Evolutionary conservation across 169 alveolate genomes (phyloP), one percentile per base, ranked within the genome.

Genomic region (Plasmodium chabaudi): DNA sequence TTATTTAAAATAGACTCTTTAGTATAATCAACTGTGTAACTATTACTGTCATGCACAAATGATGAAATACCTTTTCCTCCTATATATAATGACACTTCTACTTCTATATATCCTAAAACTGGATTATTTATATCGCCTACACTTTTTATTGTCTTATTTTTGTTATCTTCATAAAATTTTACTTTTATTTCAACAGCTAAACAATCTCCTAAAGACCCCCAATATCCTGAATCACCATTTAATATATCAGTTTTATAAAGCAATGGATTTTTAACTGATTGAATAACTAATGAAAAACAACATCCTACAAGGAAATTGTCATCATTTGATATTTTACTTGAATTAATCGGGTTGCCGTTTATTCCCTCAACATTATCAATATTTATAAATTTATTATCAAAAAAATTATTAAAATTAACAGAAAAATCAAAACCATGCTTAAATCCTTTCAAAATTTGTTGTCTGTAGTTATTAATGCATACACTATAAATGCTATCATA

Each of bases 381-480:
- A 25, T 82, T 47, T 7, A 47, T 25, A 47, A 47, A 67, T 59
- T 71, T 42, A 44, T 86, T 86, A 59, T 86, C 91, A 51, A 86
- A 86, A 69, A 86, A 86, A 47, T 86, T 86, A 73, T 86, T 86
- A 86, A 86, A 86, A 61, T 86, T 86, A 23, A 86, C 86, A 13
- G 91, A 23, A 86, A 86, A 86, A 71, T 86, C 91, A 53, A 86
- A 86, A 12, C 91, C 91, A 51, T 86, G 91, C 55, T 86, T 86
- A 51, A 86, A 86, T 19, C 91, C 91, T 63, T 74, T 86, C 47
- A 86, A 73, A 23, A 86, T 86, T 59, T 86, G 91, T 86, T 86
- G 91, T n/a, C 91, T 60, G 34, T 86, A 86, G 60, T 70, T 86
- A 42, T 86, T 86, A 9, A 86, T 59, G 7, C 91, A 86, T 72